Base-by-base conservation (phyloP, 1,284 basidiomycete genomes). In the Ceratobasidium sp. region DNA sequence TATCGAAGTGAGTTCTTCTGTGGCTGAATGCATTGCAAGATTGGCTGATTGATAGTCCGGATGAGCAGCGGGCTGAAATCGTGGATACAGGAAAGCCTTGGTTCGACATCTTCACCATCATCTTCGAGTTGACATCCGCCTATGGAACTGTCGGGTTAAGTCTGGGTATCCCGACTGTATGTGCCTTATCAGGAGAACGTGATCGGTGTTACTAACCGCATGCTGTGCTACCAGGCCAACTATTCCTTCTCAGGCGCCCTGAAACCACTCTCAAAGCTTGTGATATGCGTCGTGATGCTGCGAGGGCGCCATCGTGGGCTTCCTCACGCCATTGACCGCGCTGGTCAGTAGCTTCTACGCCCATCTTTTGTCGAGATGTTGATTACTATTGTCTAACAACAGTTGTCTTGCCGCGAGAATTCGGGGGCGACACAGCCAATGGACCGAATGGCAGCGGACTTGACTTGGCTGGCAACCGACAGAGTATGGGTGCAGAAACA, bases 71-170 rank as follows among this genome's bases (percentile, higher is more conserved):
- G 46, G 82, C 82, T 31, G 85, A 88, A 43, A 82, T 95, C 73
- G 80, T 81, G 29, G 83, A 92, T 74, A 81, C 83, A 0, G 82
- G 81, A 0, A 84, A 84, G 29, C 79, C 81, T 16, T 94, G 90
- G 89, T 94, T 95, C 82, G 92, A 89, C 79, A 90, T 94, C 69
- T 95, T 95, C 81, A 86, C 86, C 49, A 87, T 92, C 74, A 81
- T 92, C 2, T 96, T 95, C 79, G 94, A 96, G 81, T 81, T 95
- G 27, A 92, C 95, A 7, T 96, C 94, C 19, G 96, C 95, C 0
- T 98, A 98, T 80, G 95, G 95, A 2, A 92, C 92, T 3, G 94
- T 98, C 75, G 96, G 95, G 0, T 85, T 98, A 4, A 95, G 91
- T 80, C 80, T 88, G 1, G 88, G 88, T 0, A 80, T 85, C 0